phyloP scores from a whole-genome alignment of 257 asterid genomes.

The Capsicum chinense region DNA sequence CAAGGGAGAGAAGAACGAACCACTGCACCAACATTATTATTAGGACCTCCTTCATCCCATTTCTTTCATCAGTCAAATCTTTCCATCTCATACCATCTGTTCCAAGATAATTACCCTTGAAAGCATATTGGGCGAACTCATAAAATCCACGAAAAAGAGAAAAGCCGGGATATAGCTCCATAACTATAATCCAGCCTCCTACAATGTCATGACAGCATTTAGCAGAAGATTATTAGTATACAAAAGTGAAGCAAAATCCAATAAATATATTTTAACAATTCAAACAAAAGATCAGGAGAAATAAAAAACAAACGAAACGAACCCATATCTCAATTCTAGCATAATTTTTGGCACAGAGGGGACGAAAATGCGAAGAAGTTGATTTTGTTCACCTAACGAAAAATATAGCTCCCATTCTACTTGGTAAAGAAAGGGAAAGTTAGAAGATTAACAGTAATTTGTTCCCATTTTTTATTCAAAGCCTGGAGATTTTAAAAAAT shows the following conservation, averaged over 20 bases:
- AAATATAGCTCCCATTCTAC: neutral
- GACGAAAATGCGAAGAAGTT: conserved; percentile 1
- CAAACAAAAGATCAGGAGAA: neutral
- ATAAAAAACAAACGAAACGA: neutral
- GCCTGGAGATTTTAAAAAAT: neutral
- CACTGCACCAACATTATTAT: conserved; percentile 80
- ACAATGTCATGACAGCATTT: conserved; percentile 38
- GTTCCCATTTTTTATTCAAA: neutral
- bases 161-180: conserved; percentile 96
- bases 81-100: conserved; percentile 93
- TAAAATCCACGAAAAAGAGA: conserved; percentile 85
- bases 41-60: conserved; percentile 76
- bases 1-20: conserved; percentile 72
- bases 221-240: conserved; percentile 23
- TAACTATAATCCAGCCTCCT: conserved; percentile 80
- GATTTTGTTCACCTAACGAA: neutral
- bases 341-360: neutral
- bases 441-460: conserved; percentile 2
- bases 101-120: conserved; percentile 73
- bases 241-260: neutral
- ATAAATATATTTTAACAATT: neutral
- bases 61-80: conserved; percentile 60
- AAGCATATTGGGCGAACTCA: conserved; percentile 82
- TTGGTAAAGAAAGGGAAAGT: conserved; percentile 10
- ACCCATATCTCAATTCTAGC: neutral